Base-by-base conservation (phyloP, 257 asterid species). In the Oldenlandia corymbosa region DNA sequence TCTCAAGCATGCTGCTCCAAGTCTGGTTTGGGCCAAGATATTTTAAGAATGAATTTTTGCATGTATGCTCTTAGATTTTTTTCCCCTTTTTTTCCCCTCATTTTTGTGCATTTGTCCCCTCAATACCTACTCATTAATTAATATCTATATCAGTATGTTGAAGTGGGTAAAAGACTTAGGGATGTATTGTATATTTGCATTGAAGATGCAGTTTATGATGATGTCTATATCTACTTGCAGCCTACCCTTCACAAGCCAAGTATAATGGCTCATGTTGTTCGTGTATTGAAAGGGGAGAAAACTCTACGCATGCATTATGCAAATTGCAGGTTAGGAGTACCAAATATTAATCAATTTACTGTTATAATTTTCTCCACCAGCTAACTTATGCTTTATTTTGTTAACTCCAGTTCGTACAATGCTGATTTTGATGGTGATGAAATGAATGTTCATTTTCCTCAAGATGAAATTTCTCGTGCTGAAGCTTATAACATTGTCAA, bases 231-330 rank as follows among this genome's bases (percentile, higher is more conserved):
- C 69, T 56, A 61, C 45, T 80, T 61, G 56, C 89, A 93, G 97
- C 99, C 99, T 66, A 93, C 99, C 13, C 99, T 93, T 65, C 99
- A 93, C 89, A 93, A 93, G 82, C 97, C 99, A 58, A 93, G 99
- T 73, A 90, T 93, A 82, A 93, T 93, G 99, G 99, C 99, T 58
- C 99, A 93, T 72, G 82, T 85, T 11, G 99, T 93, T 71, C 97
- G 99, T 62, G 95, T 93, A 41, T 76, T 93, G 69, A 85, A 90
- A 72, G 99, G 99, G 63, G 99, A 93, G 76, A 93, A 83, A 81
- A 93, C 99, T 5, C 94, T 93, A 64, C 91, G 99, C 66, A 90
- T 93, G 99, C 99, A 93, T 82, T 93, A 93, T 73, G 99, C 99
- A 64, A 93, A 93, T 82, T 93, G 99, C 99, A 93, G 99, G 99